Evolutionary conservation across 495 filamentous ascomycete genomes (phyloP), one percentile per base, ranked within the genome.

Genomic region (Neurospora sp.): DNA sequence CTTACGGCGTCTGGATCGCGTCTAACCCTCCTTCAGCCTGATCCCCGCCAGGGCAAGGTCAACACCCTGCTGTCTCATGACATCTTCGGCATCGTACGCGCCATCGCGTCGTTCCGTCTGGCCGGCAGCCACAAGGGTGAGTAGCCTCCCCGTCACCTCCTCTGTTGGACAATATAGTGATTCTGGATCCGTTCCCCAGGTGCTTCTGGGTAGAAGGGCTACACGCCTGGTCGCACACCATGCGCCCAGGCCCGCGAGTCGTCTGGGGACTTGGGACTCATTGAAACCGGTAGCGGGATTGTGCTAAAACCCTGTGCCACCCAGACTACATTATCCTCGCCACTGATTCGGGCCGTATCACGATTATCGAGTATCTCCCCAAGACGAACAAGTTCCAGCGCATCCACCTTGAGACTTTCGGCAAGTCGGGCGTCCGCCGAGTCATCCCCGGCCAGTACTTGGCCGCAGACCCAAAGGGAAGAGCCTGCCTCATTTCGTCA

Each of bases 101-200:
- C 90, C 22, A 84, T 99, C 77, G 91, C 93, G 53, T 88, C 94
- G 18, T 99, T 97, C 81, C 88, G 96, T 70, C 84, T 98, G 70
- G 93, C 96, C 68, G 96, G 96, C 71, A 97, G 93, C 79, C 93
- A 88, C 77, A 99, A 97, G 92, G 96, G 96, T 99, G 91, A 86
- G 94, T 91, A 80, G 71, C 73, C 38, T 11, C 76, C 61, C 68
- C 76, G 44, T 39, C 53, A 73, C 71, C 75, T 73, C 76, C 76
- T 75, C 79, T 82, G 84, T 83, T 84, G 83, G 86, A 88, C 89
- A 93, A 90, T 87, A 89, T 96, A 96, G 93, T 97, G 94, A 97
- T 91, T 89, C 89, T 90, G 85, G 93, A 93, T 89, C 86, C 88
- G 86, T 75, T 75, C 80, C 78, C 82, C 82, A 84, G 83, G 76